A percentile compares a stretch with the other conserved stretches of the same genome.
These are phyloP conservation scores for Xylaria longipes DNA, from an alignment of 495 filamentous ascomycete genomes.

Conservation along the genomic window DNA sequence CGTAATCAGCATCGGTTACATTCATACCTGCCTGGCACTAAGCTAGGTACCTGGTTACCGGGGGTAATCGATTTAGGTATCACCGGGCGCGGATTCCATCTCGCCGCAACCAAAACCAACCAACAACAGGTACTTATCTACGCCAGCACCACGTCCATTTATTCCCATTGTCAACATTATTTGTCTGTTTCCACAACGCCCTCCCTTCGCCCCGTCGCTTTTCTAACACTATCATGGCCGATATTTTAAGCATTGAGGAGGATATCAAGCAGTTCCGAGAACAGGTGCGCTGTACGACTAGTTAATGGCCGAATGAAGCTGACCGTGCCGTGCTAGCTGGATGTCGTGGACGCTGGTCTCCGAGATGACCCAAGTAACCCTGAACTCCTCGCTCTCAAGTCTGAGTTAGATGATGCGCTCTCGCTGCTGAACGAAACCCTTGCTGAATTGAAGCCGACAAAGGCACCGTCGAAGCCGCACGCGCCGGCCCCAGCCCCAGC, in stretches of 20 bases:
- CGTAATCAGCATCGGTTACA: not conserved
- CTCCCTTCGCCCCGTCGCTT: not conserved
- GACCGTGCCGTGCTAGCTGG: conserved; percentile 62
- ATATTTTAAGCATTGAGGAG: conserved; percentile 69
- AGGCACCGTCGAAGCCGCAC: conserved; percentile 43
- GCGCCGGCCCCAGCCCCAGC: conserved; percentile 36
- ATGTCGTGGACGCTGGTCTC: conserved; percentile 76
- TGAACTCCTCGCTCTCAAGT: conserved; percentile 78
- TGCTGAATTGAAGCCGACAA: conserved; percentile 74
- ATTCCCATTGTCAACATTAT: not conserved
- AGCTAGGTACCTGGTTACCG: not conserved
- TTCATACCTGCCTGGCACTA: not conserved
- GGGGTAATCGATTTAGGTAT: too few relatives aligned
- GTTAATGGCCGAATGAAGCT: conserved; percentile 21
- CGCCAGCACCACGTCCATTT: not conserved
- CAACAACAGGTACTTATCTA: not conserved
- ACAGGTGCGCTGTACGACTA: conserved; percentile 60
- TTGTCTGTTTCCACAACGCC: not conserved
- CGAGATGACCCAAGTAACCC: conserved; percentile 83
- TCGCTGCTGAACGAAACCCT: conserved; percentile 77
- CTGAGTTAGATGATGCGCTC: conserved; percentile 86
- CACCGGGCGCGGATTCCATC: not conserved
- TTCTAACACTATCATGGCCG: conserved; percentile 49
- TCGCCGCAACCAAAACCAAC: not conserved
- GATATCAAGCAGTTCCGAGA: conserved; percentile 83